phyloP scores from a whole-genome alignment of 192 early-diverging fungal species.

The Entophlyctis luteolus region DNA sequence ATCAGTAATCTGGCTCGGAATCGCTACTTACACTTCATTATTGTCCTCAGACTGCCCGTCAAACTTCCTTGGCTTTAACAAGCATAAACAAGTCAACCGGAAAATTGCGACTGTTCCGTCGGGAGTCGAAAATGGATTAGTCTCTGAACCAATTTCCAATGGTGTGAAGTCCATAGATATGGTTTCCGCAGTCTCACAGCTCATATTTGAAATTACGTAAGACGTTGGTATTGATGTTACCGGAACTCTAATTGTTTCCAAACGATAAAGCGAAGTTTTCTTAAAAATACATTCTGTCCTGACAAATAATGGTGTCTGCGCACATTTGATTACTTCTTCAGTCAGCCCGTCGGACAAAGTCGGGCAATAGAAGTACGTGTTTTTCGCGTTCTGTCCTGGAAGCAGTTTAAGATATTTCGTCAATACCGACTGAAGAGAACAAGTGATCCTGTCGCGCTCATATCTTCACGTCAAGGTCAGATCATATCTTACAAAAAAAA shows the following conservation, averaged over 20 bases:
- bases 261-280: constrained; percentile 39
- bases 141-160: constrained; percentile 53
- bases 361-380: constrained; percentile 70
- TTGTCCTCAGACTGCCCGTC: constrained; percentile 32
- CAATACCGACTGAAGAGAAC: neutral
- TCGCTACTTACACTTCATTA: constrained; percentile 3
- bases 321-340: constrained; percentile 37
- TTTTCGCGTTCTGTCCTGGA: too few species aligned
- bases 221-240: constrained; percentile 59
- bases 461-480: too few species aligned
- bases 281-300: constrained; percentile 63
- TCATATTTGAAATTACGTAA: constrained; percentile 38
- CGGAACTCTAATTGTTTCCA: constrained; percentile 49
- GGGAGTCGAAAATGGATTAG: constrained; percentile 59
- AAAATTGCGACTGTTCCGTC: constrained; percentile 69
- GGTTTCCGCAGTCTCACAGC: constrained; percentile 23
- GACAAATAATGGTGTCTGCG: constrained; percentile 68
- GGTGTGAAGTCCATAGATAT: constrained; percentile 54
- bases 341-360: constrained; percentile 35
- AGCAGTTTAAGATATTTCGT: constrained; percentile 1
- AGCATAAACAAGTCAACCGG: constrained; percentile 60
- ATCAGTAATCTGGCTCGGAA: too few species aligned
- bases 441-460: too few species aligned
- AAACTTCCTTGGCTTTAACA: constrained; percentile 44
- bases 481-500: too few species aligned